Conservation (phyloP, 1,139 yeast genomes). For the Starmera stellimalicola region DNA sequence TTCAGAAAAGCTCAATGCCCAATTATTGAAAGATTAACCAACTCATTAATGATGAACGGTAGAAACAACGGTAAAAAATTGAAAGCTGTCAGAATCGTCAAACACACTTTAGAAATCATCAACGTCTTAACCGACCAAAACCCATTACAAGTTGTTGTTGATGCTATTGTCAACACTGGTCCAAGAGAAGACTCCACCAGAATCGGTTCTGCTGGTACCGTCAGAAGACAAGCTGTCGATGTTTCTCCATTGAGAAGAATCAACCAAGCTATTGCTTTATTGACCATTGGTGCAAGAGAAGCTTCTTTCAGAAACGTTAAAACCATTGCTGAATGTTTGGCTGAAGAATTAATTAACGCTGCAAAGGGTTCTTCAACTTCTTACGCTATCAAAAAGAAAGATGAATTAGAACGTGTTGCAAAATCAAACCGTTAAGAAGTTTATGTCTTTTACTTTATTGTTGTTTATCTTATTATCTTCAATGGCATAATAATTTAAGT, state of each 20-base stretch:
- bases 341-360: conserved; percentile 99
- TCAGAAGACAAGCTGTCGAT: conserved; percentile 99
- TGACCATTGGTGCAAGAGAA: conserved; percentile 99
- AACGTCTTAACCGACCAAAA: conserved; percentile 96
- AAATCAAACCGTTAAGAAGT: conserved; percentile 94
- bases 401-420: conserved; percentile 99
- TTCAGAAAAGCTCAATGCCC: conserved; percentile 99
- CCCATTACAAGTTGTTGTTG: conserved; percentile 99
- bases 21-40: conserved; percentile 97
- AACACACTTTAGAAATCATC: conserved; percentile 98
- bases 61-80: conserved; percentile 99
- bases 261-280: conserved; percentile 96
- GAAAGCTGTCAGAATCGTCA: conserved; percentile 99
- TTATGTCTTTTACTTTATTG: conserved; percentile 3
- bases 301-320: conserved; percentile 99
- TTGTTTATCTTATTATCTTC: conserved; percentile 1
- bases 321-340: conserved; percentile 99
- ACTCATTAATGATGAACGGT: conserved; percentile 99
- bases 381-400: conserved; percentile 99
- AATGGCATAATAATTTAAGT: too few relatives aligned
- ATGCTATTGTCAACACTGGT: conserved; percentile 99
- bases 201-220: conserved; percentile 99
- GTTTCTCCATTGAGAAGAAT: conserved; percentile 99
- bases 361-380: conserved; percentile 99
- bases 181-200: conserved; percentile 99